Evolutionary conservation across 2,329 filamentous ascomycete genomes (phyloP), one percentile per base, ranked within the genome.

Genomic region (Ceratocystis papillata): DNA sequence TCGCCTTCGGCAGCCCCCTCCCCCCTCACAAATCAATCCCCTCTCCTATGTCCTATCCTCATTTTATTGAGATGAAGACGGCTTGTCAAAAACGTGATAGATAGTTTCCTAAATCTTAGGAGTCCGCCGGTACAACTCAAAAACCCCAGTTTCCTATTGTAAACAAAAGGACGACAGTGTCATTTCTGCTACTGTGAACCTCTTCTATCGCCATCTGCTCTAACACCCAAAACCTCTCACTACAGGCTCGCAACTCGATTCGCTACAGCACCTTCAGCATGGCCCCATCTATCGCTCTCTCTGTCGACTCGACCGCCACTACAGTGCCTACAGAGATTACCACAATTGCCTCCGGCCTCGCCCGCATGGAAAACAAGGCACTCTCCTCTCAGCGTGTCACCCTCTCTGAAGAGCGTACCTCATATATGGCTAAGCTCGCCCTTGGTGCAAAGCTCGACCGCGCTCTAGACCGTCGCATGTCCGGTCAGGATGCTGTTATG

Each of bases 381-480:
- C 85, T 96, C 33, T 79, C 84, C 71, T 84, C 87, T 72, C 92
- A 96, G 79, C 87, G 92, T 71, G 92, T 92, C 73, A 80, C 84
- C 64, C 83, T 90, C 69, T 88, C 81, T 74, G 84, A 87, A 69
- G 86, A 93, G 76, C 95, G 96, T 81, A 84, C 82, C 22, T 88
- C 90, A 72, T 87, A 88, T 74, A 80, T 96, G 76, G 87, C 85
- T 79, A 95, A 95, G 78, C 82, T 96, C 67, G 91, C 91, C 46
- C 83, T 96, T 64, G 89, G 91, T 61, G 91, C 91, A 68, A 96
- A 96, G 78, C 83, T 96, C 50, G 91, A 96, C 75, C 86, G 92
- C 68, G 91, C 92, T 25, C 83, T 96, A 65, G 87, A 87, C 70
- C 83, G 91, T 70, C 84, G 92, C 72, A 94, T 96, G 91, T 87